Conservation (phyloP, 805 yeast species). For the Blastobotrys peoriensis region DNA sequence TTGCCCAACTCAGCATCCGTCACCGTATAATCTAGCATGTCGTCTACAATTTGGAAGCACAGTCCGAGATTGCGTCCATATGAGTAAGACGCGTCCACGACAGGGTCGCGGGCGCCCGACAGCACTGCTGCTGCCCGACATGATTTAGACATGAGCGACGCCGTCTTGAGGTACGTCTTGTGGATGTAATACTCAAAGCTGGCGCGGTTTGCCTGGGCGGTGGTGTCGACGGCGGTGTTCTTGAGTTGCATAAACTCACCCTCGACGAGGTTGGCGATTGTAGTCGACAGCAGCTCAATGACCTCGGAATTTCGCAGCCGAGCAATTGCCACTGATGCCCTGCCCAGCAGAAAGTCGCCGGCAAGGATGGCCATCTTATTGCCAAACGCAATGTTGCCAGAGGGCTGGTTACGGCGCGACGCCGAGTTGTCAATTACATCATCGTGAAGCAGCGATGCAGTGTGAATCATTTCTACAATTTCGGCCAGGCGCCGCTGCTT, state of each 20-base stretch:
- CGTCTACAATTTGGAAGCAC: conserved; percentile 95
- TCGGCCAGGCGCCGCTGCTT: conserved; percentile 94
- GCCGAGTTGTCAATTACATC: conserved; percentile 90
- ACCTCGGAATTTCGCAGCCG: conserved; percentile 95
- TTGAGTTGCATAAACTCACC: conserved; percentile 99
- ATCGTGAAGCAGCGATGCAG: conserved; percentile 91
- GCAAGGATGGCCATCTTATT: conserved; percentile 97
- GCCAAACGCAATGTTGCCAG: conserved; percentile 89
- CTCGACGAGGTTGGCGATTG: conserved; percentile 94
- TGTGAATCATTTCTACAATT: conserved; percentile 97
- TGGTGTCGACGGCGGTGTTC: conserved; percentile 63
- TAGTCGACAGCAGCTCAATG: conserved; percentile 87
- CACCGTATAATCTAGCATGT: conserved; percentile 91
- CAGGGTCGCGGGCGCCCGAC: conserved; percentile 68
- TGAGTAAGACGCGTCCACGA: conserved; percentile 82
- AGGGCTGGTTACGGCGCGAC: conserved; percentile 81
- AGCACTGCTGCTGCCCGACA: conserved; percentile 89
- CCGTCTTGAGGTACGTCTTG: conserved; percentile 93
- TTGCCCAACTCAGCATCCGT: conserved; percentile 81
- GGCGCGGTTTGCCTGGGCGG: conserved; percentile 44
- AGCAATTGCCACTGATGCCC: conserved; percentile 95
- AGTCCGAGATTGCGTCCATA: conserved; percentile 91
- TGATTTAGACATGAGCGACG: conserved; percentile 88
- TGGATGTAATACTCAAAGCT: conserved; percentile 94
- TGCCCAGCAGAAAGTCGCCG: conserved; percentile 89